Percentiles rank a stretch among this genome's conserved stretches.
Evolutionary conservation across 2,329 filamentous ascomycete genomes (phyloP).

Genomic region (Metarhizium robertsii): DNA sequence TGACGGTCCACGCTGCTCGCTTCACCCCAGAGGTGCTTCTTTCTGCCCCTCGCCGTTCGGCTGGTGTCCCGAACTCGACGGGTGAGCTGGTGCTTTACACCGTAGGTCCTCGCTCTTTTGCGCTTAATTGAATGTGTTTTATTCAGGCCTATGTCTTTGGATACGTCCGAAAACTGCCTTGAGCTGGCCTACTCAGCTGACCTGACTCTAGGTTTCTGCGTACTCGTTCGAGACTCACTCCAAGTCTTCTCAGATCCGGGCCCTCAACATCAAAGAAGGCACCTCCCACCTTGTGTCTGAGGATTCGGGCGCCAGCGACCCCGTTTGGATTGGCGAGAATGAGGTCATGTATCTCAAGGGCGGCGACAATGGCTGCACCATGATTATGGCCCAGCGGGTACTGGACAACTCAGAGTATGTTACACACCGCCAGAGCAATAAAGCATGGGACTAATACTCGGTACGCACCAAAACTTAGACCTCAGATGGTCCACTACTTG

Average conservation of each 20-base stretch:
- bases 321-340: conserved; percentile 65
- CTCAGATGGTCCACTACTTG: conserved; percentile 38
- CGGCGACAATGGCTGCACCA: conserved; percentile 36
- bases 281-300: conserved; percentile 57
- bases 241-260: conserved; percentile 57
- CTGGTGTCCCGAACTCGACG: conserved; percentile 58
- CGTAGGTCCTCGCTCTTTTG: conserved; percentile 24
- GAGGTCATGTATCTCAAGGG: conserved; percentile 48
- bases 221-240: conserved; percentile 74
- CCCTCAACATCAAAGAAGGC: conserved; percentile 61
- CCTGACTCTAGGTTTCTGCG: conserved; percentile 43
- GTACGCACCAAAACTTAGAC: conserved; percentile 16
- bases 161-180: neutral
- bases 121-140: neutral
- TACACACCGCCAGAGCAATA: neutral
- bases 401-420: conserved; percentile 29
- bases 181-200: conserved; percentile 1
- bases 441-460: conserved; percentile 4
- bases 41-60: conserved; percentile 62
- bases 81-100: conserved; percentile 59
- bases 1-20: conserved; percentile 62
- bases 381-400: conserved; percentile 31
- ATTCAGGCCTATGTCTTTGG: no score
- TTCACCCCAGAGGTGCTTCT: conserved; percentile 73
- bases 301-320: conserved; percentile 56